Evolutionary conservation across 129 eudicot genomes (phyloP), one percentile per base, ranked within the genome.

Genomic region (Oenanthe sinensis): DNA sequence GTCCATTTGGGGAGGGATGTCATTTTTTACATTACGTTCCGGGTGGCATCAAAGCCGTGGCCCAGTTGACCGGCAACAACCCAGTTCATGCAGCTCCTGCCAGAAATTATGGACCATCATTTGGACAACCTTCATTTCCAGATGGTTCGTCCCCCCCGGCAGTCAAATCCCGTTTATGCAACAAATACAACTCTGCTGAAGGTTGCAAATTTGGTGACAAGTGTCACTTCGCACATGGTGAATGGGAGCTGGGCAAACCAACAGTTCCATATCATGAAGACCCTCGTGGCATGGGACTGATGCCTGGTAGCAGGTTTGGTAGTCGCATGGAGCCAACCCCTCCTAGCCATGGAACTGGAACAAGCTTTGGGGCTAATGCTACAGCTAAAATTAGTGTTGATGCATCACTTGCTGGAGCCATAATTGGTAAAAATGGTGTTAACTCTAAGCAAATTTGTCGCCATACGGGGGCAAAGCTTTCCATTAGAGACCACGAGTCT

Each of bases 151-250:
- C 92, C 22, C 87, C 92, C 5, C 89, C 88, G 4, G 91, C 90
- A 14, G 93, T 89, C 79, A 93, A 93, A 77, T 77, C 87, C 52
- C 87, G 89, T 19, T 46, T 93, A 8, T 93, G 98, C 89, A 89
- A 80, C 91, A 89, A 84, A 77, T 93, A 20, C 85, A 89, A 85
- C 82, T 68, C 96, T 0, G 89, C 96, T 45, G 98, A 93, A 77
- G 98, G 98, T n/a, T 93, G 98, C 80, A 89, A 85, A 67, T 93
- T 85, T 78, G 98, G 98, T 28, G 97, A 93, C 80, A 93, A 85
- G 42, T 93, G 98, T 75, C 88, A 84, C 75, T 93, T 85, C 28
- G 98, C 98, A 36, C 98, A 93, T 82, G 98, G 98, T 67, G 98
- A 93, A 80, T 88, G 93, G 93, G 98, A 93, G 83, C 86, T 93